A percentile compares a stretch with the other conserved stretches of the same genome.
phyloP scores from a whole-genome alignment of 148 eudicot genomes.

The Rheum nobile region DNA sequence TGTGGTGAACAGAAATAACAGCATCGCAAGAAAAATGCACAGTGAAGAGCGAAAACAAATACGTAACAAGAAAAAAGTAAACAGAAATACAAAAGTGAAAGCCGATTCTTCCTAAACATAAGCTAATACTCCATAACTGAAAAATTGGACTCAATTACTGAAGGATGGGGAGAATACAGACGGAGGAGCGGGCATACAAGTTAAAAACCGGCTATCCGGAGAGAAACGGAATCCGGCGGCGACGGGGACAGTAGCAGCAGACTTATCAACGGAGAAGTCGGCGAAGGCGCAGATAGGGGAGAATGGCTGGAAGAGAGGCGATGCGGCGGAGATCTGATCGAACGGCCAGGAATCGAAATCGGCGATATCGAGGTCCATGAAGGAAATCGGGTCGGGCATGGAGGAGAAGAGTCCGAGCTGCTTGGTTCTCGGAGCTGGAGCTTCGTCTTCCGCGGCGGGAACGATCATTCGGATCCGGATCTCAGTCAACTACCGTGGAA shows the following conservation, averaged over 20 bases:
- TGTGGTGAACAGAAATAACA: conserved; percentile 1
- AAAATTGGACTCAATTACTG: conserved; percentile 12
- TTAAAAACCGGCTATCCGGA: conserved; percentile 21
- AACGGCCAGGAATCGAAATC: conserved; percentile 55
- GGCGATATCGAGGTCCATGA: conserved; percentile 62
- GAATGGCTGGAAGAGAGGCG: conserved; percentile 43
- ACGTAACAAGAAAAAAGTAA: not conserved
- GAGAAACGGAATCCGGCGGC: conserved; percentile 10
- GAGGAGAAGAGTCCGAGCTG: conserved; percentile 24
- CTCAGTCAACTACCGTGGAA: not conserved
- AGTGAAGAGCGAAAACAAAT: not conserved
- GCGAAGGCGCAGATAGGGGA: conserved; percentile 53
- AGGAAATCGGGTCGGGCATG: not conserved
- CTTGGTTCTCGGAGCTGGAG: not conserved
- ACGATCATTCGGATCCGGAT: conserved; percentile 8
- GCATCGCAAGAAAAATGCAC: not conserved
- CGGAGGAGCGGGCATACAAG: conserved; percentile 32
- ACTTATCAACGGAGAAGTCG: conserved; percentile 26
- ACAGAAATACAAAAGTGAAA: not conserved
- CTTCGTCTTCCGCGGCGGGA: not conserved
- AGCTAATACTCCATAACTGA: not conserved
- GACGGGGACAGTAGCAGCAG: conserved; percentile 5
- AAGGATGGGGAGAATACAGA: conserved; percentile 8
- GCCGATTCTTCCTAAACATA: not conserved
- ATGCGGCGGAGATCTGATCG: conserved; percentile 47